Conservation (phyloP, 495 filamentous ascomycete species). For the Mycothermus thermophilus region DNA sequence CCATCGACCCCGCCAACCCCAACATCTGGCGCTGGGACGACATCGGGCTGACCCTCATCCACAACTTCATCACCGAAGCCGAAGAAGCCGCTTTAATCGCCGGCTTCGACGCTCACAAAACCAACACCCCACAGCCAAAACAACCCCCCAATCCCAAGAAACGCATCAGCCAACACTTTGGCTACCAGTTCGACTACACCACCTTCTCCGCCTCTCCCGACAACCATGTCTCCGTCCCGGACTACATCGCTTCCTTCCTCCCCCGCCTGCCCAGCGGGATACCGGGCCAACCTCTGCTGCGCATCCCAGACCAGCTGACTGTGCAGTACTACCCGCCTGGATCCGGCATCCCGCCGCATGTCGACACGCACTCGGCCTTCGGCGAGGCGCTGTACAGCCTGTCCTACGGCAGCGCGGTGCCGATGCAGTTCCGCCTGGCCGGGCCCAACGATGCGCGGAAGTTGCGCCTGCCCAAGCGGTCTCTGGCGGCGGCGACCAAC, state of each 20-base stretch:
- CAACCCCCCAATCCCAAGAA: conserved; percentile 5
- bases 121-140: too few species aligned
- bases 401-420: conserved; percentile 16
- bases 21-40: conserved; percentile 13
- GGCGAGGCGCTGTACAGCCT: conserved; percentile 20
- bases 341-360: conserved; percentile 22
- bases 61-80: conserved; percentile 15
- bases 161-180: conserved; percentile 19
- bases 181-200: conserved; percentile 23
- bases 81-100: conserved; percentile 17
- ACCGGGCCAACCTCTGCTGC: too few species aligned
- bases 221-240: conserved; percentile 12
- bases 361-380: conserved; percentile 23
- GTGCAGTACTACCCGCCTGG: conserved; percentile 23
- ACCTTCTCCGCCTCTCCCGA: conserved; percentile 18
- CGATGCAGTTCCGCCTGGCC: conserved; percentile 16
- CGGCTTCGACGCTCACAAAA: conserved; percentile 14
- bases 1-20: conserved; percentile 9
- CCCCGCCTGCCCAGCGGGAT: conserved; percentile 17
- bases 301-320: conserved; percentile 21
- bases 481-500: conserved; percentile 1
- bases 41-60: conserved; percentile 16
- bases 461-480: conserved; percentile 20
- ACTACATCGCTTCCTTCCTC: conserved; percentile 14
- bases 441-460: conserved; percentile 21